A percentile compares a stretch with the other conserved stretches of the same genome.
These are phyloP conservation scores for Venustampulla echinocandica DNA, from an alignment of 495 filamentous ascomycete species.

Conservation along the genomic window DNA sequence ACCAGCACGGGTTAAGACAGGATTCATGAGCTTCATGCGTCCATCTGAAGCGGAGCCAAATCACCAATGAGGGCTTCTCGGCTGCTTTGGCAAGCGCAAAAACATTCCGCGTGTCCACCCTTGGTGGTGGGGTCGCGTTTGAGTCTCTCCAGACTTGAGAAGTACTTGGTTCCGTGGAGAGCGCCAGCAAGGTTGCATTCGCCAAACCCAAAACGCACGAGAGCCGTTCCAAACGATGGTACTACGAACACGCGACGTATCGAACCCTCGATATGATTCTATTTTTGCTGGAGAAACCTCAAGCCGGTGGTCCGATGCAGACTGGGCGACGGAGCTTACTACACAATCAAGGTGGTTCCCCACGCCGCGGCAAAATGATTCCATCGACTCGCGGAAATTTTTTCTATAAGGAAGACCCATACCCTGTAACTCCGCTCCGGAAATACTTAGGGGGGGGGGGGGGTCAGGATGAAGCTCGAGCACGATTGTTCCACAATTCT, in stretches of 20 bases:
- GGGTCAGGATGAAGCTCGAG: not conserved
- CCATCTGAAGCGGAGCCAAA: not conserved
- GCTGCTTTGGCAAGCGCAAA: not conserved
- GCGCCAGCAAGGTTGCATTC: constrained; percentile 1
- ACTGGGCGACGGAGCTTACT: too few species aligned
- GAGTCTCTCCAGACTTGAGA: not conserved
- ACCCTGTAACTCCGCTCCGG: too few species aligned
- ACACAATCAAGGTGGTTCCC: too few species aligned
- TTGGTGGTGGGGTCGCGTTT: not conserved
- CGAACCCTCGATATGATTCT: too few species aligned
- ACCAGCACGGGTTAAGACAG: not conserved
- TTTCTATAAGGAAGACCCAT: too few species aligned
- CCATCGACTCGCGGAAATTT: not conserved
- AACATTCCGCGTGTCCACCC: not conserved
- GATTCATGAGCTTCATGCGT: constrained; percentile 13
- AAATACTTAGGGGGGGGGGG: too few species aligned
- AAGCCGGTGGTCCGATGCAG: too few species aligned
- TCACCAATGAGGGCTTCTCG: not conserved
- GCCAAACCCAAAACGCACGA: not conserved
- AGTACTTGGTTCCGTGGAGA: not conserved
- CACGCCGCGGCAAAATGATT: too few species aligned
- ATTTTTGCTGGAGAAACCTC: too few species aligned
- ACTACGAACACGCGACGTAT: not conserved
- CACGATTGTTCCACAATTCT: not conserved
- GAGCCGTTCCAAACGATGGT: not conserved